Evolutionary conservation across 73 alveolate genomes (phyloP), one percentile per base, ranked within the genome.

Genomic region (Tetrahymena elliotti): DNA sequence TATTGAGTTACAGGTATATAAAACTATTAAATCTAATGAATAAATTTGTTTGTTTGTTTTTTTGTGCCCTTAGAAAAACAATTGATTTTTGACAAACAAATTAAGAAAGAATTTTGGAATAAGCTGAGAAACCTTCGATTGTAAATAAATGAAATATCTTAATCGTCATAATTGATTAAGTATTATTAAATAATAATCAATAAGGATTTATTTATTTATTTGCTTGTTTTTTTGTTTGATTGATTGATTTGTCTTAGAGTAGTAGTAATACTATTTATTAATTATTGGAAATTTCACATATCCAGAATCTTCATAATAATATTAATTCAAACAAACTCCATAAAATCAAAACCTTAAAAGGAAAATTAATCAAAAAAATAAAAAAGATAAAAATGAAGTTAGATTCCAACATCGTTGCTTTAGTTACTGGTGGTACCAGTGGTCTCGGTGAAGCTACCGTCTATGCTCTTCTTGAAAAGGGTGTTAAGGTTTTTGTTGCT

Each of bases 401-500:
- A 47, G 96, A 94, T 94, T 35, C 84, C 38, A 94, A 24, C 38
- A 94, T 92, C 33, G 99, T 97, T 88, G 53, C 95, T 84, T 93
- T 98, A 83, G 95, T 98, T 84, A 98, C 98, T 27, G 99, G 99
- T 12, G 98, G 98, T 13, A 98, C 99, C 15, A 96, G 98, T 6
- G 99, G 99, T 27, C 93, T 98, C 38, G 99, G 99, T 33, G 97
- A 84, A 41, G 99, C 97, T 18, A 95, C 98, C 13, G 98, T 94
- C 35, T 34, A 93, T 39, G 97, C 94, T 33, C 94, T 98, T 52
- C 95, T 93, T 35, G 95, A 96, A n/a, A 35, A 68, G 53, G 99
- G 99, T 20, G 97, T 97, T 35, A 94, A 94, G 82, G 97, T 98
- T 13, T 96, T 97, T 41, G 47, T 98, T 83, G 98, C 98, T 34